Evolutionary conservation across 2,329 filamentous ascomycete species (phyloP).

Genomic region (Cercospora citrullina): DNA sequence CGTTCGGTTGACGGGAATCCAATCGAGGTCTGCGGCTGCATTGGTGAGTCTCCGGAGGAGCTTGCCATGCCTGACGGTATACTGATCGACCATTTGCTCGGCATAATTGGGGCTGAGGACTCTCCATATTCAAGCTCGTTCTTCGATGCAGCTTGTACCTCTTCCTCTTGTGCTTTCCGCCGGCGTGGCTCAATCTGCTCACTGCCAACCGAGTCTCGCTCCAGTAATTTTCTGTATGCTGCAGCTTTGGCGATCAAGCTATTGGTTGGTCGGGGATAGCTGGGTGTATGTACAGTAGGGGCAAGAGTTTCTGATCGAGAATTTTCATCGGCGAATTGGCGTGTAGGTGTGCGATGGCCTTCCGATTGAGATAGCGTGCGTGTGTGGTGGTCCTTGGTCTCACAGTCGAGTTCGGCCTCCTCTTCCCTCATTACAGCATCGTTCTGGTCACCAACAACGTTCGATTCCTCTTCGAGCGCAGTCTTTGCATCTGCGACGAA

Average conservation of each 20-base stretch:
- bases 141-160: not conserved
- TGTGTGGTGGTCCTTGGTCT: conserved; percentile 15
- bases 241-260: conserved; percentile 8
- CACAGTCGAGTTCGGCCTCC: not conserved
- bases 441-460: not conserved
- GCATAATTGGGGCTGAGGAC: not conserved
- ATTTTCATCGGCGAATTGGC: conserved; percentile 6
- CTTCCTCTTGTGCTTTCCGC: not conserved
- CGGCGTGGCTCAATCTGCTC: not conserved
- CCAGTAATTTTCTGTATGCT: not conserved
- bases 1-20: conserved; percentile 28
- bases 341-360: conserved; percentile 5
- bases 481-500: not conserved
- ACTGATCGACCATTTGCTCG: conserved; percentile 36
- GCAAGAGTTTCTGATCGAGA: conserved; percentile 7
- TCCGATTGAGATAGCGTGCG: conserved; percentile 15
- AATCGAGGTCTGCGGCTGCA: conserved; percentile 24
- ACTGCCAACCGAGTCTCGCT: conserved; percentile 7
- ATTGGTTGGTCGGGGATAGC: not conserved
- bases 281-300: not conserved
- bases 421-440: not conserved
- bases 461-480: not conserved
- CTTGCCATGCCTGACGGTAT: conserved; percentile 27
- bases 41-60: conserved; percentile 13
- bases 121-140: not conserved